Base-by-base conservation (phyloP, 2,329 filamentous ascomycete species). In the Clonostachys chloroleuca region DNA sequence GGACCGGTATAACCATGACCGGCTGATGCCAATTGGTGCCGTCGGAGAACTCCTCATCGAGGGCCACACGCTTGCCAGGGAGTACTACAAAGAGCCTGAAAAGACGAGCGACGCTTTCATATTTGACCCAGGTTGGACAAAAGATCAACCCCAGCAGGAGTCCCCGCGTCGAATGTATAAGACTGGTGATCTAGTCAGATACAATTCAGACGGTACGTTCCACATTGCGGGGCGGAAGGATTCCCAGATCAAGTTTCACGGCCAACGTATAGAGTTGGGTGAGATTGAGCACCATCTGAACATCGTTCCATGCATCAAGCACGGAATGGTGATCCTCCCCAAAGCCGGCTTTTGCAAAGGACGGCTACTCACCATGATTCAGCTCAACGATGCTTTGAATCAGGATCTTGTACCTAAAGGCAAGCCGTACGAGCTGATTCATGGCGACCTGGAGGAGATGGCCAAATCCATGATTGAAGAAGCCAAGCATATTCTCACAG, bases 31-130 rank as follows among this genome's bases (percentile, higher is more conserved):
- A 0, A 36, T 66, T 2, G 64, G 64, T 1, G 53, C 54, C 0
- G 45, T 61, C 1, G 65, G 65, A 0, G 68, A 70, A 52, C 47
- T 71, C 3, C 48, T 67, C 5, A 57, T 74, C 10, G 67, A 67
- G 36, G 34, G 81, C 0, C 61, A 34, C 17, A 47, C 41, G 6
- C 40, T 47, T 17, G 45, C 45, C 5, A 35, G 45, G 24, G 77
- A 76, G 24, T 83, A 83, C 49, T 60, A 80, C 37, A 73, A 75
- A 48, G 73, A 81, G 37, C 62, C 64, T 1, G 64, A 69, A 43
- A 78, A 77, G 56, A 81, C 78, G 0, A 63, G 63, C 12, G 68
- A 66, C 24, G 68, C 66, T 1, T 83, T 82, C 51, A 70, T 82
- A 14, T 13, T 9, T 17, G 34, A 55, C 16, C 45, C 45, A 12